phyloP scores from a whole-genome alignment of 208 protist species.

The Leptomonas pyrrhocoris region DNA sequence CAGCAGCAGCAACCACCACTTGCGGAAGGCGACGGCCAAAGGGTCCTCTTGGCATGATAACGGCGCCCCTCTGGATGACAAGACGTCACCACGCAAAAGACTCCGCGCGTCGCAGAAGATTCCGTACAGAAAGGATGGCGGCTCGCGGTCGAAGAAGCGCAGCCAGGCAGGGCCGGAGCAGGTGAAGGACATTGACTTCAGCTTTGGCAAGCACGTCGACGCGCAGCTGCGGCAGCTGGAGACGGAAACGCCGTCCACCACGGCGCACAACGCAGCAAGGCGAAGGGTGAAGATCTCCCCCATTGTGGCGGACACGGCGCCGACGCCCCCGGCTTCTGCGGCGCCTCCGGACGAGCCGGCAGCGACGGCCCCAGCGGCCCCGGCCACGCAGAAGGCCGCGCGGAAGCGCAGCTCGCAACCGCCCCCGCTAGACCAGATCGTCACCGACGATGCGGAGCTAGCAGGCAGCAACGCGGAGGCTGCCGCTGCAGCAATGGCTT shows the following conservation, averaged over 20 bases:
- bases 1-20: not conserved
- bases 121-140: slow-evolving; percentile 12
- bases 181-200: slow-evolving; percentile 47
- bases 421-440: slow-evolving; percentile 16
- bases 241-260: not conserved
- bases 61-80: not conserved
- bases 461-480: not conserved
- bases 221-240: slow-evolving; percentile 30
- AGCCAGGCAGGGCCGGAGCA: slow-evolving; percentile 2
- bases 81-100: not conserved
- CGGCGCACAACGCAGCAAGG: not conserved
- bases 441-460: not conserved
- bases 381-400: not conserved
- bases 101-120: slow-evolving; percentile 14
- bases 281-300: not conserved
- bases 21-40: too few relatives aligned
- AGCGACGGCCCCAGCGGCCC: not conserved
- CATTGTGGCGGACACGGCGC: not conserved
- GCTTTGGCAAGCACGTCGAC: slow-evolving; percentile 41
- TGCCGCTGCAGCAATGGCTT: not conserved
- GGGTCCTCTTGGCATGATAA: slow-evolving; percentile 5
- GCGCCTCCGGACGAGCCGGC: not conserved
- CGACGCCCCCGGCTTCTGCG: not conserved
- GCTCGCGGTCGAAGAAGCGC: not conserved
- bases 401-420: slow-evolving; percentile 14